phyloP scores from a whole-genome alignment of 176 grass and related monocot species.

The Carex cristatella region DNA sequence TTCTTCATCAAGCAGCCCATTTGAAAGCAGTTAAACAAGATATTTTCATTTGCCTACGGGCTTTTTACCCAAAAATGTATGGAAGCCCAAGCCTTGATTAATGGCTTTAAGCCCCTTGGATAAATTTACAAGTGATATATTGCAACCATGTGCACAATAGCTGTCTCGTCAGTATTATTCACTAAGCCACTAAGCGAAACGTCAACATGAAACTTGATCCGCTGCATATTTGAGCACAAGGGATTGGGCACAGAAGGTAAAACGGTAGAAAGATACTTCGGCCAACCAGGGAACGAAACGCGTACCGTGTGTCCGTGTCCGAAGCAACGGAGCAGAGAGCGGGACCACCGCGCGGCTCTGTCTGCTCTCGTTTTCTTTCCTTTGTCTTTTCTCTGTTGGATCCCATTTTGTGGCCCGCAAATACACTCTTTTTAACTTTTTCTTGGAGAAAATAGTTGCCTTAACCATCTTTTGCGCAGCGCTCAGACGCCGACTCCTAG shows the following conservation, averaged over 20 bases:
- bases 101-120: too few species aligned
- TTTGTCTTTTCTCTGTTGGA: background rate
- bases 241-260: background rate
- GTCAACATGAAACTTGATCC: background rate
- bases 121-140: too few species aligned
- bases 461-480: constrained; percentile 3
- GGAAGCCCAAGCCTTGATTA: too few species aligned
- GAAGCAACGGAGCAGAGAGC: background rate
- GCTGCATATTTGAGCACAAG: background rate
- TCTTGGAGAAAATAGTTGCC: background rate
- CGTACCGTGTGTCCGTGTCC: background rate
- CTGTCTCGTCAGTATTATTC: too few species aligned
- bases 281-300: constrained; percentile 1
- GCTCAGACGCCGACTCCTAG: background rate
- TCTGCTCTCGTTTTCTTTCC: background rate
- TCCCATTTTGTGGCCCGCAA: background rate
- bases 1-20: too few species aligned
- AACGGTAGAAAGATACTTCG: background rate
- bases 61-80: too few species aligned
- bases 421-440: background rate
- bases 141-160: too few species aligned
- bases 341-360: background rate
- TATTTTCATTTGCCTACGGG: too few species aligned
- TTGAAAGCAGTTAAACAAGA: too few species aligned
- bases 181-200: too few species aligned